These are phyloP conservation scores for Apiotrichum mycotoxinovorans DNA, from an alignment of 1,284 basidiomycete genomes.

Conservation along the genomic window DNA sequence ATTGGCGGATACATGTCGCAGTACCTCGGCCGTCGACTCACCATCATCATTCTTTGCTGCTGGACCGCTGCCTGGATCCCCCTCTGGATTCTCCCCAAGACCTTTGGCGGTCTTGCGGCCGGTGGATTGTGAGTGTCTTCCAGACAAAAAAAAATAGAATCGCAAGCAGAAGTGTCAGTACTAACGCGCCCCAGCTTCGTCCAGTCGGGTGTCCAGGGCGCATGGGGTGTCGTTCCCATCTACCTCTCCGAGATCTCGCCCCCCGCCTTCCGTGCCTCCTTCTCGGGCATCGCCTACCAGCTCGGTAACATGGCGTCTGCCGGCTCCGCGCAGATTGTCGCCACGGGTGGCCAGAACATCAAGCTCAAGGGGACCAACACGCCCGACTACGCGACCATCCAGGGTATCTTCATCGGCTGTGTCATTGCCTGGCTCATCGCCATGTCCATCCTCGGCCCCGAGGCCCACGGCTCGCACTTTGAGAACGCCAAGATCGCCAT, in stretches of 20 bases:
- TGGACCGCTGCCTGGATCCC: slow-evolving; percentile 54
- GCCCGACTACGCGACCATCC: slow-evolving; percentile 78
- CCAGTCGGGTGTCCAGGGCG: slow-evolving; percentile 78
- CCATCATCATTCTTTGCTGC: slow-evolving; percentile 53
- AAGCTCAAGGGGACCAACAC: slow-evolving; percentile 5
- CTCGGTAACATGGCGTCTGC: slow-evolving; percentile 70
- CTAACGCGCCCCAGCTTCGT: slow-evolving; percentile 53
- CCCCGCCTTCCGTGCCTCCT: slow-evolving; percentile 85
- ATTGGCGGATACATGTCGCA: slow-evolving; percentile 76
- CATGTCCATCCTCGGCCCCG: slow-evolving; percentile 52
- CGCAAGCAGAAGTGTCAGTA: slow-evolving; percentile 48
- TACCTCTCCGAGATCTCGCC: slow-evolving; percentile 76
- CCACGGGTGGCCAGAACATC: slow-evolving; percentile 58
- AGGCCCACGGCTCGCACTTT: slow-evolving; percentile 72
- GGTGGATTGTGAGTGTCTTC: slow-evolving; percentile 57
- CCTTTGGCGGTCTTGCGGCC: slow-evolving; percentile 41
- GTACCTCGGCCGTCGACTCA: slow-evolving; percentile 76
- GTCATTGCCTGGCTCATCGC: slow-evolving; percentile 49
- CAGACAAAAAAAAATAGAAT: too few relatives aligned
- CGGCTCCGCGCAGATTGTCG: slow-evolving; percentile 87
- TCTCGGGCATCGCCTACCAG: slow-evolving; percentile 80
- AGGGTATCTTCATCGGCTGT: slow-evolving; percentile 77
- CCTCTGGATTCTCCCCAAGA: slow-evolving; percentile 73
- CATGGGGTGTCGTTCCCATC: slow-evolving; percentile 52
- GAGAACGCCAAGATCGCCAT: slow-evolving; percentile 76